phyloP scores from a whole-genome alignment of 1,284 basidiomycete species.

The Puccinia polysora region DNA sequence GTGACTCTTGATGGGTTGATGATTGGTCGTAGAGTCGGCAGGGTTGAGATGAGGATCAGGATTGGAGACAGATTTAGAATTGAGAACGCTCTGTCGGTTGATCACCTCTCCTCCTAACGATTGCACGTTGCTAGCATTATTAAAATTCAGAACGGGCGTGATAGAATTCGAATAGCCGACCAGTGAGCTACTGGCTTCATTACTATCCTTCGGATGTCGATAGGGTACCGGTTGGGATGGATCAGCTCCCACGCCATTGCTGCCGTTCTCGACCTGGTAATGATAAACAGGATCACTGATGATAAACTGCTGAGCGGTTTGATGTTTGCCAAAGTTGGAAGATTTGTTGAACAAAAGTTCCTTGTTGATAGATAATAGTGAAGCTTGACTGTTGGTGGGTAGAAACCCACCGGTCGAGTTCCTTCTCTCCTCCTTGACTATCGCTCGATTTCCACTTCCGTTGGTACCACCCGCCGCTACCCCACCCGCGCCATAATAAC shows the following conservation, averaged over 20 bases:
- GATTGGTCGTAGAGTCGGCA: too few species aligned
- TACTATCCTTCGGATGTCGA: neutral
- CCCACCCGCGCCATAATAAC: neutral
- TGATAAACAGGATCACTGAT: constrained; percentile 4
- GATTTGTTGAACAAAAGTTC: constrained; percentile 7
- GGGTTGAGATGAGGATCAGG: too few species aligned
- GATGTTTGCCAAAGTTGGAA: neutral
- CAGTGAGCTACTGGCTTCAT: neutral
- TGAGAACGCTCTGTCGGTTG: constrained; percentile 12
- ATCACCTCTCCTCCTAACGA: too few species aligned
- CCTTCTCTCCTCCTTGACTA: constrained; percentile 6
- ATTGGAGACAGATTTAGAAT: neutral
- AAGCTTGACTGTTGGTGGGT: constrained; percentile 7
- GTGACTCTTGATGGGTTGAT: too few species aligned
- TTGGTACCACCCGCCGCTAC: too few species aligned
- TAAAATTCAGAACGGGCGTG: neutral
- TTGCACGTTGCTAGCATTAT: neutral
- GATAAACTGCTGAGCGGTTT: constrained; percentile 14
- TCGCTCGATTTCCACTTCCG: neutral
- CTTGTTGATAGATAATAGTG: constrained; percentile 16
- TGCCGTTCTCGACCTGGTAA: too few species aligned
- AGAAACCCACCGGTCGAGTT: constrained; percentile 26
- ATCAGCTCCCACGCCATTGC: too few species aligned
- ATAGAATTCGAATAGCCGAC: constrained; percentile 6
- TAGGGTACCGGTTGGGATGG: too few species aligned